Base-by-base conservation (phyloP, 179 eudicot species). In the Gypsophila paniculata region DNA sequence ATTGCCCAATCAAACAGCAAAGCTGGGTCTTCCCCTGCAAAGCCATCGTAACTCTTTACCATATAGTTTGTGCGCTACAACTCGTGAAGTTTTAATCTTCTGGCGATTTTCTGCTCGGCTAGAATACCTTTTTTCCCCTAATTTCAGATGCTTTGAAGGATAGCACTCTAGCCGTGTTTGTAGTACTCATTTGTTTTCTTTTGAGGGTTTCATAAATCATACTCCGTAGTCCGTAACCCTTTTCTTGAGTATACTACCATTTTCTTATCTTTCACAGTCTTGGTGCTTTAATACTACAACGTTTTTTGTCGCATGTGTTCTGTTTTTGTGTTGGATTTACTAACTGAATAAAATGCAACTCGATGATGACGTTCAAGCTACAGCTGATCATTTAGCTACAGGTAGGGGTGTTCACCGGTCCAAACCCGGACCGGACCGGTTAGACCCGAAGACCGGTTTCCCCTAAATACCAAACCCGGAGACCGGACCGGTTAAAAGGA, bases 1-100 rank as follows among this genome's bases (percentile, higher is more conserved):
- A 57, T 36, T 34, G 46, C 76, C 38, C 65, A 75, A 70, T 38
- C 80, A 71, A 75, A 68, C 74, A 82, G 49, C 75, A 76, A 26
- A 32, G 57, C 78, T 23, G 79, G 60, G 65, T 75, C 87, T 75
- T 58, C 82, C 22, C 19, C 78, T 48, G 4, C 79, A 64, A 39
- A 73, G 68, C 75, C 86, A 9, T 59, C 81, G 54, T 82, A 73
- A 80, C 51, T 36, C 18, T 65, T 18, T 51, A 39, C 65, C 65
- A 19, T 26, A 34, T 23, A 29, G 12, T 42, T 58, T 32, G 39
- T 44, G 51, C 55, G 42, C 59, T 39, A 17, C 44, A 61, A 22
- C 19, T 51, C 26, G 6, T 76, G 11, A 9, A 52, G 48, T 70
- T 23, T 39, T 57, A 36, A 38, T 38, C 42, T 23, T 34, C 26